These are phyloP conservation scores for Haematococcus lacustris DNA, from an alignment of 139 green algal species.

Conservation along the genomic window DNA sequence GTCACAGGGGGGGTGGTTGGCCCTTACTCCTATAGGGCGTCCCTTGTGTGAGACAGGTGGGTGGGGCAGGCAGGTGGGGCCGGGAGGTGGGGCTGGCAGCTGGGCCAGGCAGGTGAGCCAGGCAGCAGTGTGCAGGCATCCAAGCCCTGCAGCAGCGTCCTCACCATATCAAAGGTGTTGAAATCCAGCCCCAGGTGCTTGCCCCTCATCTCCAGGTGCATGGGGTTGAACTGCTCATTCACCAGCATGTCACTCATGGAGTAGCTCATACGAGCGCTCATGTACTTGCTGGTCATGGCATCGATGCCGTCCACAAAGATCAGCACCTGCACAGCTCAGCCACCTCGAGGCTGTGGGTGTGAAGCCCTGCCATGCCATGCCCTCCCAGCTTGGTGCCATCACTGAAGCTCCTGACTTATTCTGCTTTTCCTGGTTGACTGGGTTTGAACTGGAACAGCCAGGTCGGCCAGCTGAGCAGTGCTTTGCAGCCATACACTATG, in stretches of 20 bases:
- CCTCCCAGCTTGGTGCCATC: no score
- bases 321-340: conserved; percentile 29
- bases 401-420: no score
- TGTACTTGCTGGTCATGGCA: conserved; percentile 49
- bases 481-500: no score
- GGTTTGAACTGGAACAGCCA: no score
- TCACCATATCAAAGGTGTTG: conserved; percentile 30
- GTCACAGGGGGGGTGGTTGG: not conserved
- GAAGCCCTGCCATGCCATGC: no score
- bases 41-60: not conserved
- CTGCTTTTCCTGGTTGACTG: no score
- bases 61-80: not conserved
- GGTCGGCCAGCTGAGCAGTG: no score
- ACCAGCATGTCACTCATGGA: conserved; percentile 17
- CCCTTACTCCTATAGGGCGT: not conserved
- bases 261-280: conserved; percentile 36
- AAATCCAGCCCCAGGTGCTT: conserved; percentile 48
- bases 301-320: conserved; percentile 54
- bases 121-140: not conserved
- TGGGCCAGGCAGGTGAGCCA: not conserved
- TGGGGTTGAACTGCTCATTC: conserved; percentile 31
- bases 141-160: not conserved
- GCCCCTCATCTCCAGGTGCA: conserved; percentile 49
- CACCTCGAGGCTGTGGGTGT: no score
- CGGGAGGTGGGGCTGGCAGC: not conserved